Conservation (phyloP, 305 asterid species). For the Rubia balearica region DNA sequence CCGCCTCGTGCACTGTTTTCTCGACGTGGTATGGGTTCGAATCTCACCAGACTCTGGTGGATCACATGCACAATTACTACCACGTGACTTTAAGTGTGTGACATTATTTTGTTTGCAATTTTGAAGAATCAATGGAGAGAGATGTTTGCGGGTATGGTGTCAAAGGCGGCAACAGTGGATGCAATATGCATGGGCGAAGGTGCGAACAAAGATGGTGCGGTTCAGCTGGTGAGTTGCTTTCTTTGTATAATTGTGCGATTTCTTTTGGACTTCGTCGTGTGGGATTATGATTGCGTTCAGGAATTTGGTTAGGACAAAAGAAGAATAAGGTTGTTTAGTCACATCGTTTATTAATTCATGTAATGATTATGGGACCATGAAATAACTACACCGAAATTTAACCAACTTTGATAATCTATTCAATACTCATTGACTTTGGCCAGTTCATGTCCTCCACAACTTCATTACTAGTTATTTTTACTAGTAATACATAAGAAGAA, state of each 20-base stretch:
- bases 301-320: not conserved
- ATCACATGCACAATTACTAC: too few species aligned
- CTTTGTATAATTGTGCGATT: too few species aligned
- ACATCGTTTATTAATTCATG: not conserved
- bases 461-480: not conserved
- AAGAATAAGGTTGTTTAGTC: not conserved
- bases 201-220: constrained; percentile 44
- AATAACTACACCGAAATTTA: not conserved
- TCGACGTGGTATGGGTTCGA: constrained; percentile 51
- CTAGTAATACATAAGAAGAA: too few species aligned
- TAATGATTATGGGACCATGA: not conserved
- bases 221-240: constrained; percentile 48
- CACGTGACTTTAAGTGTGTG: too few species aligned
- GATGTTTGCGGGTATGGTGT: constrained; percentile 64
- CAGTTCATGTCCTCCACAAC: not conserved
- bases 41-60: not conserved
- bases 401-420: not conserved
- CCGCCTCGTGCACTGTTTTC: constrained; percentile 61
- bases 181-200: constrained; percentile 65
- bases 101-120: too few species aligned
- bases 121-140: constrained; percentile 78
- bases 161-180: constrained; percentile 62
- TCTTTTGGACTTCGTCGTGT: not conserved
- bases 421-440: not conserved
- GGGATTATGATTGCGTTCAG: not conserved